Base-by-base conservation (phyloP, 352 stramenopile species). In the Phytopythium cucurbitacearum region DNA sequence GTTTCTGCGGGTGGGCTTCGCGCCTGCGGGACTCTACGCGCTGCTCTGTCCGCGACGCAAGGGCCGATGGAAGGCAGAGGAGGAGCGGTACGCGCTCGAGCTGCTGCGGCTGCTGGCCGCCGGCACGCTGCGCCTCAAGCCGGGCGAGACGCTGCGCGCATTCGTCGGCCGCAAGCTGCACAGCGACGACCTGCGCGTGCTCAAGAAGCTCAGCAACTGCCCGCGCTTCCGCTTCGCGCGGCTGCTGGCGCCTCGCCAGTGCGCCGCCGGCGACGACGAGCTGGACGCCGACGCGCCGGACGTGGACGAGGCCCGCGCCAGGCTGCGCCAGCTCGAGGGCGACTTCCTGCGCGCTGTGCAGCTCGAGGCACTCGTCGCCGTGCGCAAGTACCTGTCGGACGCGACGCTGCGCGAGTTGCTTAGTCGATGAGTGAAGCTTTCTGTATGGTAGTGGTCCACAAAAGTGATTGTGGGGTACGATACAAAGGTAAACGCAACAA, bases 191-290 rank as follows among this genome's bases (percentile, higher is more conserved):
- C 89, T 91, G 81, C 81, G 81, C 13, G 81, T 90, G 51, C 69
- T 91, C 47, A 91, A 92, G 65, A 92, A 92, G 61, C 60, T 92
- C 6, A 87, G 71, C 71, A 92, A 90, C 51, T 92, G 76, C 63
- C 86, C 87, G 59, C 73, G 80, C 55, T 92, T 88, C 45, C 74
- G 82, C 60, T 89, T 91, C 63, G 70, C 74, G 3, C 75, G 80
- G 35, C 56, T 61, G 40, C 40, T 12, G 40, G 12, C 40, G 21
- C 12, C 40, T n/a, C 12, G 21, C 5, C 12, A 44, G 7, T 9
- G 8, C 40, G 40, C 12, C 40, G 11, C 11, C 11, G 40, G 21
- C 11, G 40, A 44, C 40, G 40, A 44, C 40, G 40, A 44, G 40
- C 40, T 7, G 21, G 40, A 44, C 12, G 5, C 40, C 7, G 40